These are phyloP conservation scores for Primulina tabacum DNA, from an alignment of 257 asterid genomes.

Conservation along the genomic window DNA sequence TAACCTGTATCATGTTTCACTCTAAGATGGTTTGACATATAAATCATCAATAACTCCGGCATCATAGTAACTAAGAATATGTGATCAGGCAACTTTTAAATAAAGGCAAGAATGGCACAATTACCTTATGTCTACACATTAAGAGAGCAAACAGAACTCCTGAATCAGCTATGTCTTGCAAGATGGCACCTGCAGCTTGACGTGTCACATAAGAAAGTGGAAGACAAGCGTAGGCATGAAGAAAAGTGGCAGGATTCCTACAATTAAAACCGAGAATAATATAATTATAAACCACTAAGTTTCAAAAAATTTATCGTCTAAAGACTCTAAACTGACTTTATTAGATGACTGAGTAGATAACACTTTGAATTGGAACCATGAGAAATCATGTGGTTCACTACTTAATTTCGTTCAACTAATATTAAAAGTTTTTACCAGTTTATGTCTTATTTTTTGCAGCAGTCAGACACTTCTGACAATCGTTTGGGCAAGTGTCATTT, in stretches of 20 bases:
- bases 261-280: conserved; percentile 25
- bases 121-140: conserved; percentile 96
- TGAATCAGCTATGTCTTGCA: conserved; percentile 90
- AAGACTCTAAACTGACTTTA: neutral
- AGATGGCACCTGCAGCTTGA: conserved; percentile 90
- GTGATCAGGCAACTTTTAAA: conserved; percentile 17
- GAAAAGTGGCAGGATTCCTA: conserved; percentile 96
- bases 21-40: conserved; percentile 17
- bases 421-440: neutral
- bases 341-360: conserved; percentile 19
- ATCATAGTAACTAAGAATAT: conserved; percentile 7
- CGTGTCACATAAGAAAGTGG: conserved; percentile 87
- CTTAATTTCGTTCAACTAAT: conserved; percentile 6
- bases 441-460: neutral
- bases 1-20: conserved; percentile 66
- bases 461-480: neutral
- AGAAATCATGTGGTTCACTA: conserved; percentile 11
- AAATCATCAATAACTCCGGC: conserved; percentile 6
- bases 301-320: neutral
- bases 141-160: conserved; percentile 85
- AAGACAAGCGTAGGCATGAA: conserved; percentile 94
- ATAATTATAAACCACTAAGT: conserved; percentile 14
- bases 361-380: conserved; percentile 10
- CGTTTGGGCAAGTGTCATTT: neutral
- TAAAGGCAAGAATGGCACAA: conserved; percentile 18